A percentile compares a stretch with the other conserved stretches of the same genome.
Evolutionary conservation across 2,329 filamentous ascomycete genomes (phyloP).

Genomic region (Nectriaceae sp.): DNA sequence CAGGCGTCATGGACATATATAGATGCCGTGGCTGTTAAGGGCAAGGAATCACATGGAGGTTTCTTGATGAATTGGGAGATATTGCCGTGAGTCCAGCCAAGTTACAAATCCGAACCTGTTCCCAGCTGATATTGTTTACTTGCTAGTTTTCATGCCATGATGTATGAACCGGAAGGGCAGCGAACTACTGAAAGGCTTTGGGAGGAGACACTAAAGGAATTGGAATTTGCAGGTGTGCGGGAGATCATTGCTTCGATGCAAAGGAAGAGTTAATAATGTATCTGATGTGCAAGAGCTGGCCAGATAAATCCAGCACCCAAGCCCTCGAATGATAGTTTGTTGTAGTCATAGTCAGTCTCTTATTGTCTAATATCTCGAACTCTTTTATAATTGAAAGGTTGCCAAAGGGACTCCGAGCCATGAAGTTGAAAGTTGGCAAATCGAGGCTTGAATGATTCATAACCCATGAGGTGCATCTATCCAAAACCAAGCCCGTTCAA

Average conservation of each 20-base stretch:
- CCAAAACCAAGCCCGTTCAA: too few relatives aligned
- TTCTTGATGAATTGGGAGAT: slow-evolving; percentile 21
- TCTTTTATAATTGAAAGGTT: too few relatives aligned
- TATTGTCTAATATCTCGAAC: too few relatives aligned
- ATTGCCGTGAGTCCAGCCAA: slow-evolving; percentile 21
- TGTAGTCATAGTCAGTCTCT: too few relatives aligned
- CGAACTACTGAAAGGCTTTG: slow-evolving; percentile 2
- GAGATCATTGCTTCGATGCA: background rate
- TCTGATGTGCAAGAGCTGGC: too few relatives aligned
- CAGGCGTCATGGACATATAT: slow-evolving; percentile 22
- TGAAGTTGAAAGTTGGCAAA: too few relatives aligned
- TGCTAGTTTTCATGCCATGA: background rate
- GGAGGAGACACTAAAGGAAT: slow-evolving; percentile 4
- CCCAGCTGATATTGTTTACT: background rate
- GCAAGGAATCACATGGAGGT: slow-evolving; percentile 23
- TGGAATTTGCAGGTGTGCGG: background rate
- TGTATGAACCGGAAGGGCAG: slow-evolving; percentile 3
- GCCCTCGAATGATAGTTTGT: too few relatives aligned
- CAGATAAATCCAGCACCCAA: too few relatives aligned
- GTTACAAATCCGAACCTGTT: background rate
- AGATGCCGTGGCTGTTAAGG: slow-evolving; percentile 18
- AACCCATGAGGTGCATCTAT: too few relatives aligned
- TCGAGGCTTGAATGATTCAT: too few relatives aligned
- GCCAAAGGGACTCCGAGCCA: too few relatives aligned
- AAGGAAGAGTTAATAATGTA: too few relatives aligned